Evolutionary conservation across 352 stramenopile genomes (phyloP), one percentile per base, ranked within the genome.

Genomic region (Blastocystis sp.): DNA sequence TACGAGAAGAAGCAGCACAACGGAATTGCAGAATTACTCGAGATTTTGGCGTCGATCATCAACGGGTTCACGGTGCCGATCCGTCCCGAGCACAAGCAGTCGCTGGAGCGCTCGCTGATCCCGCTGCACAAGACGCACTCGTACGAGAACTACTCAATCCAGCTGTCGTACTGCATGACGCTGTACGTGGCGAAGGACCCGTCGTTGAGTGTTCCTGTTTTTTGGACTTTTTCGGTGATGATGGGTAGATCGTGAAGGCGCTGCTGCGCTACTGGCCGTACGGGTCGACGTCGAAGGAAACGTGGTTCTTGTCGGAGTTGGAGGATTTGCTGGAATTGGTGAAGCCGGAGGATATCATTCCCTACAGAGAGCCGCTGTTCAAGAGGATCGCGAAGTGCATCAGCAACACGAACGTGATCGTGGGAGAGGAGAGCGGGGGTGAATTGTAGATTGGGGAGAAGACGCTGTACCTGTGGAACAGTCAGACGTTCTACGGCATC

Each of bases 141-240:
- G 80, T 95, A 99, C 45, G 94, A 93, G 62, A 94, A 98, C 80
- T 99, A 99, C 92, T 97, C 99, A 91, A 96, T 98, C 92, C 97
- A 99, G 90, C 93, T 99, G 13, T 98, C 96, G 10, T 99, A 99
- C 92, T 99, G 97, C 93, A 98, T 99, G 88, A 98, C 97, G 91
- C 96, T 99, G 92, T 99, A 98, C 92, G 96, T 98, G 65, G 97
- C 98, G 92, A 99, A 99, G 92, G 97, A 99, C 92, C 95, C 96
- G 0, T 97, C 98, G 74, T 94, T 99, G 26, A 94, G 76, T 90
- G 96, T 91, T 94, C 95, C 60, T 95, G 98, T 81, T n/a, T n/a
- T n/a, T n/a, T n/a, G n/a, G n/a, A n/a, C n/a, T n/a, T n/a, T n/a
- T n/a, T n/a, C n/a, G 95, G 4, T 98, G 95, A 95, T 96, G 92